These are phyloP conservation scores for Tetrahymena elliotti DNA, from an alignment of 73 alveolate species.

Conservation along the genomic window DNA sequence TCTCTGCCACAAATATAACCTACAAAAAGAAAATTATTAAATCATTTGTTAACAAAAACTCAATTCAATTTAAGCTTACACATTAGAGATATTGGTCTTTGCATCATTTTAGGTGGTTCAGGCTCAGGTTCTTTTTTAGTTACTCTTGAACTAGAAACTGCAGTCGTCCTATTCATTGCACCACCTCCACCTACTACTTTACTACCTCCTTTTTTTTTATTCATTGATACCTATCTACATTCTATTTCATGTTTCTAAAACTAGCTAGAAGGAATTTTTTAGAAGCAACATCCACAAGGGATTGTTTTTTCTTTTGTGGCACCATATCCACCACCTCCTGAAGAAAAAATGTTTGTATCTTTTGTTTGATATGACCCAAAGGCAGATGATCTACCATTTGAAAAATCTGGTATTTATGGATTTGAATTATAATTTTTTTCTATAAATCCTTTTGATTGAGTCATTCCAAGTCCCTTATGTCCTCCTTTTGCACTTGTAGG, in stretches of 20 bases:
- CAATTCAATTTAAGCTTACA: not conserved
- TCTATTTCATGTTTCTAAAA: not conserved
- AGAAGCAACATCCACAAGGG: not conserved
- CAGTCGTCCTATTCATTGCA: not conserved
- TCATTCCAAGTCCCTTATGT: not conserved
- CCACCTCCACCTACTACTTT: not conserved
- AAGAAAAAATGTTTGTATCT: not conserved
- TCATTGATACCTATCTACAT: not conserved
- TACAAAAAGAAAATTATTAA: not conserved
- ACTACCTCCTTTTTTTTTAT: not conserved
- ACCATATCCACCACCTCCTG: not conserved
- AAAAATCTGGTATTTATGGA: not conserved
- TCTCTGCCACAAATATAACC: slow-evolving; percentile 38
- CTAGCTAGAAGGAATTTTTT: not conserved
- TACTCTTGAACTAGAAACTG: not conserved
- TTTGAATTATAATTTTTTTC: not conserved
- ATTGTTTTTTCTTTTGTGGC: not conserved
- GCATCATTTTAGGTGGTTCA: not conserved
- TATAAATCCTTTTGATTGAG: not conserved
- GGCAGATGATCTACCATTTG: not conserved
- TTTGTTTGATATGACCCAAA: not conserved
- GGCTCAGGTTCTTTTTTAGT: not conserved
- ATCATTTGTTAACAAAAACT: not conserved
- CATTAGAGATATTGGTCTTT: not conserved
- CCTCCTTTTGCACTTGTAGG: not conserved